Base-by-base conservation (phyloP, 75 land plant genomes). In the Selaginella tamariscina region DNA sequence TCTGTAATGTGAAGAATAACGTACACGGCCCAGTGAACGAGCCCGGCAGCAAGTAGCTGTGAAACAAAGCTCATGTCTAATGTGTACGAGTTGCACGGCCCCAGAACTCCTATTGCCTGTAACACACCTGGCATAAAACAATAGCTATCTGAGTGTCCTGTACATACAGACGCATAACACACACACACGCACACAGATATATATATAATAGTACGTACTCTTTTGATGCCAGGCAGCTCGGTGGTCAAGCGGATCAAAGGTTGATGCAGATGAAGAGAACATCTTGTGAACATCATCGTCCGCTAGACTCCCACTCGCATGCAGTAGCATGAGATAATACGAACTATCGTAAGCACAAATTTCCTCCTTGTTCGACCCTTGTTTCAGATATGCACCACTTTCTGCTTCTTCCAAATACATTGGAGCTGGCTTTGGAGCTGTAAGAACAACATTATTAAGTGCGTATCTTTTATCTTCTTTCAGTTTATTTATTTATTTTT, bases 191-290 rank as follows among this genome's bases (percentile, higher is more conserved):
- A n/a, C n/a, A n/a, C n/a, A n/a, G n/a, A n/a, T n/a, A n/a, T n/a
- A n/a, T n/a, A n/a, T n/a, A n/a, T n/a, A n/a, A n/a, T n/a, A n/a
- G n/a, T n/a, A n/a, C n/a, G n/a, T n/a, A n/a, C n/a, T n/a, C 54
- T 85, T 80, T 54, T 89, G 96, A 75, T 91, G 99, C 99, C 99
- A 95, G 66, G 83, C 86, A 85, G 89, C 82, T 76, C 86, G 87
- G 69, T 90, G 79, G 65, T 95, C 99, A 74, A 95, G 82, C 21
- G 91, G 73, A 81, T 95, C 96, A 78, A 74, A 68, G 32, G 99
- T 88, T 56, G 91, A 85, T 60, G 99, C 71, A 27, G 81, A 82
- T 55, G 99, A 79, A 65, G 79, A 85, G 32, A 95, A 84, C 99
- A 95, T 87, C 27, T 79, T 82, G 39, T 79, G 82, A 21, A 79